Percentiles rank a stretch among this genome's conserved stretches.
Conservation (phyloP, 352 stramenopile genomes). For the Globisporangium acanthophoron region DNA sequence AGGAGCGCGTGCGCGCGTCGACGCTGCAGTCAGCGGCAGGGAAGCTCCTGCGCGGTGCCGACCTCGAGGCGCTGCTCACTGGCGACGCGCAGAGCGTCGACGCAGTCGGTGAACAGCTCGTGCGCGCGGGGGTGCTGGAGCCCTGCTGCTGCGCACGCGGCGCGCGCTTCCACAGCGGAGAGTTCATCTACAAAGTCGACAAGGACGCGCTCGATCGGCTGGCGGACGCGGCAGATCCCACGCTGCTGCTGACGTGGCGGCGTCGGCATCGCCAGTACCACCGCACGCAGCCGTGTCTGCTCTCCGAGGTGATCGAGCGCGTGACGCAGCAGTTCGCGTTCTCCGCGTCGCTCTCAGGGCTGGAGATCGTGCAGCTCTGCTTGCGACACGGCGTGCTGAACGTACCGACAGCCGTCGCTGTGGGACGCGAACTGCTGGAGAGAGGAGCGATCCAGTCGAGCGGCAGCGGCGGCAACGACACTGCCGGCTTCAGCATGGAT, state of each 20-base stretch:
- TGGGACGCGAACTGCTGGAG: constrained; percentile 29
- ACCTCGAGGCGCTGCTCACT: constrained; percentile 25
- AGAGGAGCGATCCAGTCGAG: constrained; percentile 20
- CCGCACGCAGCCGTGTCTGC: constrained; percentile 6
- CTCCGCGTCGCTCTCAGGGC: constrained; percentile 21
- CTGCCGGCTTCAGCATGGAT: constrained; percentile 7
- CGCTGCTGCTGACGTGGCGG: neutral
- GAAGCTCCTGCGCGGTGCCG: constrained; percentile 23
- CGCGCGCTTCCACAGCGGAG: constrained; percentile 18
- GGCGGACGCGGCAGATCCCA: neutral
- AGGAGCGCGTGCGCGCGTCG: constrained; percentile 14
- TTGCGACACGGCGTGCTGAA: constrained; percentile 36
- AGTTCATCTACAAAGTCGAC: constrained; percentile 32
- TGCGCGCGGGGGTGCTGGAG: constrained; percentile 23
- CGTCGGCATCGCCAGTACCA: constrained; percentile 2
- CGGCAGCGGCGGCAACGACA: neutral
- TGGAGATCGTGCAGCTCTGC: constrained; percentile 32
- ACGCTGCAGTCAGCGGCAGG: constrained; percentile 18
- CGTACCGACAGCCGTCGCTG: constrained; percentile 27
- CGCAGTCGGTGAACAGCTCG: constrained; percentile 21
- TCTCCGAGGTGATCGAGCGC: constrained; percentile 5
- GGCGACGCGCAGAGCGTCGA: constrained; percentile 14
- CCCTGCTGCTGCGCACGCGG: constrained; percentile 27
- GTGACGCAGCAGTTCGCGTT: constrained; percentile 7
- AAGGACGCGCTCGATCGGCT: constrained; percentile 5